Conservation (phyloP, 805 yeast species). For the Pichia nakasei region DNA sequence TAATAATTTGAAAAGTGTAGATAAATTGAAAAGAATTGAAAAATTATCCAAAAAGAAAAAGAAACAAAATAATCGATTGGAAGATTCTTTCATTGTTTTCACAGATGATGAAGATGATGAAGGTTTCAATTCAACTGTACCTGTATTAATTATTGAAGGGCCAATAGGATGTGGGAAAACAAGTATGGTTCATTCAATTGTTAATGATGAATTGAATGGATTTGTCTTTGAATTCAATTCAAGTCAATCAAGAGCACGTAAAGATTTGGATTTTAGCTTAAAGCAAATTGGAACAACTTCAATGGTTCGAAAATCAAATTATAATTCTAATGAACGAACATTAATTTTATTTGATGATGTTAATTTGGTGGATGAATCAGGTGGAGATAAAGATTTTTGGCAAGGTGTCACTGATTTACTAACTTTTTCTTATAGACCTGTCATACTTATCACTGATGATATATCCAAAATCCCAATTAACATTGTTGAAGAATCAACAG, state of each 20-base stretch:
- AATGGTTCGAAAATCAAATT: slow-evolving; percentile 43
- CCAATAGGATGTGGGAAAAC: slow-evolving; percentile 74
- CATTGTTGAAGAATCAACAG: slow-evolving; percentile 24
- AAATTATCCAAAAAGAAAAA: slow-evolving; percentile 16
- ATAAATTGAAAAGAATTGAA: slow-evolving; percentile 20
- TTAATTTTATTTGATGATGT: slow-evolving; percentile 79
- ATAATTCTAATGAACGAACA: slow-evolving; percentile 34
- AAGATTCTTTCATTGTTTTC: slow-evolving; percentile 30
- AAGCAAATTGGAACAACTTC: slow-evolving; percentile 82
- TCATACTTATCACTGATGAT: slow-evolving; percentile 25
- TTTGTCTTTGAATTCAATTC: slow-evolving; percentile 78
- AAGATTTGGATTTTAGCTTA: slow-evolving; percentile 55
- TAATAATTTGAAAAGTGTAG: slow-evolving; percentile 20
- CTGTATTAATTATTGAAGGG: slow-evolving; percentile 62
- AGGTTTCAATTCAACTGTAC: slow-evolving; percentile 32
- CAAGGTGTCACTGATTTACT: slow-evolving; percentile 52
- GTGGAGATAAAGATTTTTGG: slow-evolving; percentile 74
- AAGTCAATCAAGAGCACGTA: slow-evolving; percentile 62
- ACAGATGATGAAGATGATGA: slow-evolving; percentile 27
- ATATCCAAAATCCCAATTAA: slow-evolving; percentile 20
- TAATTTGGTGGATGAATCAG: slow-evolving; percentile 64
- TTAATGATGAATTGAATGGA: slow-evolving; percentile 47
- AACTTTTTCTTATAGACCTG: slow-evolving; percentile 28
- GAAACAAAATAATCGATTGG: slow-evolving; percentile 10
- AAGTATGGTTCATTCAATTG: slow-evolving; percentile 58